A percentile compares a stretch with the other conserved stretches of the same genome.
These are phyloP conservation scores for Neurospora sp. DNA, from an alignment of 495 filamentous ascomycete genomes.

Conservation along the genomic window DNA sequence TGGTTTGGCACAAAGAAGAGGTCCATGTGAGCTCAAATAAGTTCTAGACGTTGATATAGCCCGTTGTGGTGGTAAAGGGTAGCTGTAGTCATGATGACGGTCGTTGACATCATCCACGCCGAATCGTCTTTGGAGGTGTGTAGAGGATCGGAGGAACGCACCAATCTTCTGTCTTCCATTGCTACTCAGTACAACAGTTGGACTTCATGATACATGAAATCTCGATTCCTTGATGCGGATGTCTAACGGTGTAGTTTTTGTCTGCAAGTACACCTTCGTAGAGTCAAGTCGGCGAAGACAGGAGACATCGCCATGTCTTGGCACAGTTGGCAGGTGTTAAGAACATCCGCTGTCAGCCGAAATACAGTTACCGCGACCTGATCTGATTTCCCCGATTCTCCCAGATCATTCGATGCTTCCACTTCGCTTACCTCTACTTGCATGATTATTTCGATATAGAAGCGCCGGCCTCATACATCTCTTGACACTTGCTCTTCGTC, in stretches of 20 bases:
- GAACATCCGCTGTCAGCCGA: neutral
- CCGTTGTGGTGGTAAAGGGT: neutral
- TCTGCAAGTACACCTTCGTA: neutral
- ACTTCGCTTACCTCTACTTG: neutral
- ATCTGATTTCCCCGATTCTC: neutral
- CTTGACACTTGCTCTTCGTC: neutral
- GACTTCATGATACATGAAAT: neutral
- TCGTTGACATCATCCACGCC: neutral
- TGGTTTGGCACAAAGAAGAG: neutral
- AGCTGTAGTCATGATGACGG: neutral
- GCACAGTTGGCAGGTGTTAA: neutral
- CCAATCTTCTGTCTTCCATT: neutral
- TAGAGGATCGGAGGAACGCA: neutral
- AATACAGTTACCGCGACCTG: neutral
- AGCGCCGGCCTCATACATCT: neutral
- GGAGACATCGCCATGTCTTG: neutral
- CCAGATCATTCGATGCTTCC: neutral
- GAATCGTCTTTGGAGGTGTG: neutral
- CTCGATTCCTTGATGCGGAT: neutral
- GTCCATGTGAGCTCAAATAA: conserved; percentile 12
- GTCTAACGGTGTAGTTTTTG: neutral
- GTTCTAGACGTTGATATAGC: neutral
- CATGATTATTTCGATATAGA: neutral
- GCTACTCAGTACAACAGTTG: neutral
- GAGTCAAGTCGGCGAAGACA: neutral